A percentile compares a stretch with the other conserved stretches of the same genome.
phyloP scores from a whole-genome alignment of 2,329 filamentous ascomycete genomes.

The Beauveria brongniartii region DNA sequence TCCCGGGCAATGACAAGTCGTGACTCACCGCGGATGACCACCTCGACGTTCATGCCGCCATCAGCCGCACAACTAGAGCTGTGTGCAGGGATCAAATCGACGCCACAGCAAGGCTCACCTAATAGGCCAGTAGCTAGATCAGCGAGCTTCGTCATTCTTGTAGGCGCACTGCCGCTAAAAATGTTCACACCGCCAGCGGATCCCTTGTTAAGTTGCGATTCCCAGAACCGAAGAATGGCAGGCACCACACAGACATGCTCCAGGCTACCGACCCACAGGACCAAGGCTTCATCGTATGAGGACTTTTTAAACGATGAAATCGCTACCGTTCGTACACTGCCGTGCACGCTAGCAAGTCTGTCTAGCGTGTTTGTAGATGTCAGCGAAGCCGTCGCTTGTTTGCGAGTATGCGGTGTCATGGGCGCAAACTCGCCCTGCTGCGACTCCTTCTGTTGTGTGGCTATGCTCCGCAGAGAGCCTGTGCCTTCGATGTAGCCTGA shows the following conservation, averaged over 20 bases:
- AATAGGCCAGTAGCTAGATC: slow-evolving; percentile 46
- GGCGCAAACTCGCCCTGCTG: slow-evolving; percentile 48
- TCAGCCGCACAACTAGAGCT: slow-evolving; percentile 19
- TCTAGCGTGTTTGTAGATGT: slow-evolving; percentile 38
- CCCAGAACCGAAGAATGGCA: slow-evolving; percentile 49
- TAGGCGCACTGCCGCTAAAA: slow-evolving; percentile 47
- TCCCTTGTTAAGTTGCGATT: slow-evolving; percentile 46
- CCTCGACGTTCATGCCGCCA: slow-evolving; percentile 42
- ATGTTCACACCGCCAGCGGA: slow-evolving; percentile 44
- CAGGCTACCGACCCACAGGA: slow-evolving; percentile 47
- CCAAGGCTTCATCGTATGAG: slow-evolving; percentile 44
- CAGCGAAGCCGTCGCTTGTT: slow-evolving; percentile 40
- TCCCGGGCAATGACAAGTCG: slow-evolving; percentile 48
- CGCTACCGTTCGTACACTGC: slow-evolving; percentile 43
- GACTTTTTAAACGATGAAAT: slow-evolving; percentile 35
- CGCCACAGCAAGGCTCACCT: slow-evolving; percentile 48
- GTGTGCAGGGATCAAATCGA: slow-evolving; percentile 34
- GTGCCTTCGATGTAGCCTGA: slow-evolving; percentile 55
- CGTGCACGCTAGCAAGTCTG: slow-evolving; percentile 42
- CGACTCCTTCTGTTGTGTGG: slow-evolving; percentile 26
- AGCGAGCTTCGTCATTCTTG: slow-evolving; percentile 46
- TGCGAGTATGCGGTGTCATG: slow-evolving; percentile 55
- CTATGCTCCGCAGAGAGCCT: slow-evolving; percentile 40
- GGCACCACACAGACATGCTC: slow-evolving; percentile 52
- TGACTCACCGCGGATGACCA: slow-evolving; percentile 48